phyloP scores from a whole-genome alignment of 2,329 filamentous ascomycete species.

The Beauveria varroae region DNA sequence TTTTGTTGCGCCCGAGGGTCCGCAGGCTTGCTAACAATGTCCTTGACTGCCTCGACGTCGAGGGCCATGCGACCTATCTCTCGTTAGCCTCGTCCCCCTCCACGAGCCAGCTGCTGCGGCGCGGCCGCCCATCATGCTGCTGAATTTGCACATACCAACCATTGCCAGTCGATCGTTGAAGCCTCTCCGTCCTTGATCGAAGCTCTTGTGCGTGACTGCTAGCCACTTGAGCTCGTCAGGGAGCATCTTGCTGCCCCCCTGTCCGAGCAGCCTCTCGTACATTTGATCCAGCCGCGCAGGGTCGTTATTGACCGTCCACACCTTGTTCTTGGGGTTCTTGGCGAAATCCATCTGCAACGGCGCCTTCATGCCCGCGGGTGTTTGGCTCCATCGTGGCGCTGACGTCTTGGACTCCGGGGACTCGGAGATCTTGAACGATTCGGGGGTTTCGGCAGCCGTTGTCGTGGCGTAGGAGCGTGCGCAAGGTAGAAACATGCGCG shows the following conservation, averaged over 20 bases:
- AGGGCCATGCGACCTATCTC: conserved; percentile 24
- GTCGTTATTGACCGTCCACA: conserved; percentile 67
- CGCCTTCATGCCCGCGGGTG: conserved; percentile 62
- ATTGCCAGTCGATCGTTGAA: conserved; percentile 93
- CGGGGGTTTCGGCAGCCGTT: conserved; percentile 6
- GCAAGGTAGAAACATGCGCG: background rate
- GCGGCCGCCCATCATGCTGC: too few species aligned
- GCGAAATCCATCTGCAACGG: conserved; percentile 55
- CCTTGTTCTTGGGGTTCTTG: conserved; percentile 43
- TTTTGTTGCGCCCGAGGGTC: conserved; percentile 17
- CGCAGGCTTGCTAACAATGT: conserved; percentile 28
- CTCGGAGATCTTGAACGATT: conserved; percentile 10
- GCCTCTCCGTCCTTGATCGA: conserved; percentile 87
- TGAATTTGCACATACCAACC: conserved; percentile 51
- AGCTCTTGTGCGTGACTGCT: conserved; percentile 95
- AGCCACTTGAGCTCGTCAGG: conserved; percentile 95
- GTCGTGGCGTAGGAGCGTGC: conserved; percentile 8
- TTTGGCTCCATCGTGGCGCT: conserved; percentile 62
- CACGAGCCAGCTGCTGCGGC: too few species aligned
- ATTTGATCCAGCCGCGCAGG: conserved; percentile 67
- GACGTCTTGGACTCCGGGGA: background rate
- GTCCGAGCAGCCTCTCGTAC: conserved; percentile 70
- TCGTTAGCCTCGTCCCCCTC: background rate
- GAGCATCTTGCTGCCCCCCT: conserved; percentile 63
- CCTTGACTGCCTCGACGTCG: conserved; percentile 32